These are phyloP conservation scores for Boletus hoseneyae DNA, from an alignment of 1,284 basidiomycete genomes.

Conservation along the genomic window DNA sequence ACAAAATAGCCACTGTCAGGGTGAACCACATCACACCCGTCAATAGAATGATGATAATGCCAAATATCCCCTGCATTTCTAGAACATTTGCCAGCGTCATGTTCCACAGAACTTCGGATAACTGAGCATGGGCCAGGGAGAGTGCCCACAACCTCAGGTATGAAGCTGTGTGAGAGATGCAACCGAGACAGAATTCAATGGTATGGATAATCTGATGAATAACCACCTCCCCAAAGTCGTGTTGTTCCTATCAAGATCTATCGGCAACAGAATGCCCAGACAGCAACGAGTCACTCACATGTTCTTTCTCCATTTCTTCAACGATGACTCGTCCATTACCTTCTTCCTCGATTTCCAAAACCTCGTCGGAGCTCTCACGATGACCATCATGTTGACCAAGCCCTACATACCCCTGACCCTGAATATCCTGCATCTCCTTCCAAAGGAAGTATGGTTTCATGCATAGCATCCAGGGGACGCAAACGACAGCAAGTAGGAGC, in stretches of 20 bases:
- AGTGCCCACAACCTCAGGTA: conserved; percentile 99
- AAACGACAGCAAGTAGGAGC: conserved; percentile 78
- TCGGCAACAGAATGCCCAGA: conserved; percentile 14
- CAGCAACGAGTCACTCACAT: conserved; percentile 44
- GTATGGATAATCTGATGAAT: conserved; percentile 98
- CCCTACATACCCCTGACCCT: conserved; percentile 82
- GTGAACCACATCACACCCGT: conserved; percentile 81
- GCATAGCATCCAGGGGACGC: conserved; percentile 95
- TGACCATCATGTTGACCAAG: conserved; percentile 51
- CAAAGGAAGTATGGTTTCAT: conserved; percentile 93
- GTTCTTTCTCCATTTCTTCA: conserved; percentile 65
- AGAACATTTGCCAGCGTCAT: conserved; percentile 76
- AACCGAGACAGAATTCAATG: conserved; percentile 97
- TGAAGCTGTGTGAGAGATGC: conserved; percentile 98
- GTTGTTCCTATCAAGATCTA: conserved; percentile 52
- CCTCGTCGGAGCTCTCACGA: conserved; percentile 52
- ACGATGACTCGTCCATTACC: conserved; percentile 74
- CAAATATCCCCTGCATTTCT: conserved; percentile 52
- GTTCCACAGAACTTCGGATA: conserved; percentile 91
- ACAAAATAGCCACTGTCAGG: conserved; percentile 75
- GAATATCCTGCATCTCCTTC: conserved; percentile 87
- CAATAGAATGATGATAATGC: conserved; percentile 59
- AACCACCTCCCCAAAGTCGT: conserved; percentile 93
- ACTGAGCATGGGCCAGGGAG: conserved; percentile 95
- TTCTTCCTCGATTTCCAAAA: conserved; percentile 81